phyloP scores from a whole-genome alignment of 2,329 filamentous ascomycete genomes.

The Lasiodiplodia hormozganensis region DNA sequence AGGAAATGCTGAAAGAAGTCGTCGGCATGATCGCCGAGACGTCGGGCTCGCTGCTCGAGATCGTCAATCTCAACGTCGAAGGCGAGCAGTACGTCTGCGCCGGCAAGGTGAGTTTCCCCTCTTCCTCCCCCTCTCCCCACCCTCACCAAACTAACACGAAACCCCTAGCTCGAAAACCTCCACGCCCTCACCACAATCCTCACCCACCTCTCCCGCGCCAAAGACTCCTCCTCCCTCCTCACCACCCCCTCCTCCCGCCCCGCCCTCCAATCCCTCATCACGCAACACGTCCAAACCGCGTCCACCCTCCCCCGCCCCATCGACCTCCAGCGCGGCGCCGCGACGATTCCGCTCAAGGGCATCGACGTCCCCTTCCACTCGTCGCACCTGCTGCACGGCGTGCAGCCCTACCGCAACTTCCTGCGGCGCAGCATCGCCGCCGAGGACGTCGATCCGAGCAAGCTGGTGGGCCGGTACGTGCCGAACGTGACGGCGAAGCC shows the following conservation, averaged over 20 bases:
- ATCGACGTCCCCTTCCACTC: conserved; percentile 46
- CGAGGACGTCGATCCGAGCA: conserved; percentile 35
- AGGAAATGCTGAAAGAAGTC: not conserved
- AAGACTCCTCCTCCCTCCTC: not conserved
- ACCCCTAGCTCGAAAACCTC: not conserved
- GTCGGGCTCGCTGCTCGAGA: not conserved
- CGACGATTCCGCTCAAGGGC: conserved; percentile 41
- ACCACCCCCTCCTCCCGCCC: not conserved
- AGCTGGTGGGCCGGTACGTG: conserved; percentile 43
- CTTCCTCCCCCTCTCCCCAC: not conserved
- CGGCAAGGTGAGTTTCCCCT: not conserved
- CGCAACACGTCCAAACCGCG: not conserved
- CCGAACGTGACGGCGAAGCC: conserved; percentile 46
- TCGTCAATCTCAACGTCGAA: conserved; percentile 26
- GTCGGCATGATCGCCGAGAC: not conserved
- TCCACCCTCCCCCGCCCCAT: not conserved
- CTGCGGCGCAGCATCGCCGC: conserved; percentile 36
- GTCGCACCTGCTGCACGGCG: conserved; percentile 36
- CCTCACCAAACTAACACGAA: not conserved
- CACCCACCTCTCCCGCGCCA: not conserved
- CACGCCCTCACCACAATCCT: not conserved
- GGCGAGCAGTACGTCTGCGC: conserved; percentile 29
- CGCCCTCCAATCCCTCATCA: not conserved
- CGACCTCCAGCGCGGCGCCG: conserved; percentile 33
- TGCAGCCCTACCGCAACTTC: conserved; percentile 40